phyloP scores from a whole-genome alignment of 257 asterid genomes.

The Nicotiana obtusifolia region DNA sequence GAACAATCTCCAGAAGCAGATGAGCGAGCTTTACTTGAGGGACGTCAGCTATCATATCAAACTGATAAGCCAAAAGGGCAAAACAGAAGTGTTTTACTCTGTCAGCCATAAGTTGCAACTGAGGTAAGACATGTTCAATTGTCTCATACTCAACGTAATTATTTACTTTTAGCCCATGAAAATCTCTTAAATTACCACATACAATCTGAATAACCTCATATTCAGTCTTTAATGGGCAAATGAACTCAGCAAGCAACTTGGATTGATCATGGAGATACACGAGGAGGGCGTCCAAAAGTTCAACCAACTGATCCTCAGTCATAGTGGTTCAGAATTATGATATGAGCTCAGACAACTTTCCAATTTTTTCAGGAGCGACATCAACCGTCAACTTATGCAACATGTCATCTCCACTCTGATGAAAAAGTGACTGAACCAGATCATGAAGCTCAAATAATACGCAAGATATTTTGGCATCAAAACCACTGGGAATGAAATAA shows the following conservation, averaged over 20 bases:
- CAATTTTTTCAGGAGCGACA: background rate
- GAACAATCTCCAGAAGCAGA: background rate
- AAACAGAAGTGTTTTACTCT: background rate
- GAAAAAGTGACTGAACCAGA: background rate
- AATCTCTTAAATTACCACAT: background rate
- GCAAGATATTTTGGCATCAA: background rate
- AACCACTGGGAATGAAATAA: background rate
- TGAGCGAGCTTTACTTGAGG: background rate
- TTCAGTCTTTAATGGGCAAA: background rate
- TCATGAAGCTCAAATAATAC: background rate
- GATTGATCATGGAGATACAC: background rate
- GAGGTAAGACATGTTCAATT: background rate
- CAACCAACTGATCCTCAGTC: background rate
- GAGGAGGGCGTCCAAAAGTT: background rate
- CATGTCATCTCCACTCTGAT: background rate
- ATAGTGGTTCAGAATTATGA: background rate
- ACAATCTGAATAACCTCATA: background rate
- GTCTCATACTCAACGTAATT: background rate
- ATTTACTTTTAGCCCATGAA: background rate
- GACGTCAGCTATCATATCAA: background rate
- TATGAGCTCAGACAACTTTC: background rate
- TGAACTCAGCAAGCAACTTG: background rate
- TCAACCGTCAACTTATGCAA: background rate
- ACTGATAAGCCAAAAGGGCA: background rate
- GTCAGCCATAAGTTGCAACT: background rate